phyloP scores from a whole-genome alignment of 331 rosid species.

The Saraca asoca region DNA sequence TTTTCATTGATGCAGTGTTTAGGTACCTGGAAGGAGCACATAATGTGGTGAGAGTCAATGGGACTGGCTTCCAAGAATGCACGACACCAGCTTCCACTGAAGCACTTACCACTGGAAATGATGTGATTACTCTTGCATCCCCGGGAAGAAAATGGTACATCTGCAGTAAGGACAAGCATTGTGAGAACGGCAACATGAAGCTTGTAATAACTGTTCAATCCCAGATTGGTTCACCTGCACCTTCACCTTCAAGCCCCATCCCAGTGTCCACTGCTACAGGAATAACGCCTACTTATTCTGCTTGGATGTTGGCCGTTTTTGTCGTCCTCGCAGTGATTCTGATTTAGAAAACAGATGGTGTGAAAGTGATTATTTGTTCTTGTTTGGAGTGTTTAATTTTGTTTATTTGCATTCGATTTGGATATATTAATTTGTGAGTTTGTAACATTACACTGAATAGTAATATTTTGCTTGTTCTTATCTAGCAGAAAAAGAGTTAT shows the following conservation, averaged over 20 bases:
- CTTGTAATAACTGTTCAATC: conserved; percentile 43
- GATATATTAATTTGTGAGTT: not conserved
- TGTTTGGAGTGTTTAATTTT: not conserved
- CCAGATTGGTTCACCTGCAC: not conserved
- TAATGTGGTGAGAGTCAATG: conserved; percentile 44
- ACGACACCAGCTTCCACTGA: not conserved
- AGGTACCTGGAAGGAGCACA: conserved; percentile 35
- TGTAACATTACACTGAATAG: not conserved
- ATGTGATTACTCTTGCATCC: conserved; percentile 32
- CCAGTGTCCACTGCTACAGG: not conserved
- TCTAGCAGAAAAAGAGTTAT: not conserved
- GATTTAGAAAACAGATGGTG: not conserved
- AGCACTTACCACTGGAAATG: conserved; percentile 40
- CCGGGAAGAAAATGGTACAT: conserved; percentile 56
- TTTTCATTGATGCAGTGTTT: conserved; percentile 37
- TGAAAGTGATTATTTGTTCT: not conserved
- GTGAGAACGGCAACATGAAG: conserved; percentile 37
- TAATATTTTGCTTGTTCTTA: too few relatives aligned
- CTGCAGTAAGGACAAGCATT: conserved; percentile 40
- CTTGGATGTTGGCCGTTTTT: conserved; percentile 11
- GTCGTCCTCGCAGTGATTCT: conserved; percentile 9
- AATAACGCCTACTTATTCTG: not conserved
- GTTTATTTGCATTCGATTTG: not conserved
- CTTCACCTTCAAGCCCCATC: conserved; percentile 2
- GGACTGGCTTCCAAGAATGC: conserved; percentile 36